A percentile compares a stretch with the other conserved stretches of the same genome.
Conservation (phyloP, 768 basidiomycete genomes). For the Lactifluus rugatus region DNA sequence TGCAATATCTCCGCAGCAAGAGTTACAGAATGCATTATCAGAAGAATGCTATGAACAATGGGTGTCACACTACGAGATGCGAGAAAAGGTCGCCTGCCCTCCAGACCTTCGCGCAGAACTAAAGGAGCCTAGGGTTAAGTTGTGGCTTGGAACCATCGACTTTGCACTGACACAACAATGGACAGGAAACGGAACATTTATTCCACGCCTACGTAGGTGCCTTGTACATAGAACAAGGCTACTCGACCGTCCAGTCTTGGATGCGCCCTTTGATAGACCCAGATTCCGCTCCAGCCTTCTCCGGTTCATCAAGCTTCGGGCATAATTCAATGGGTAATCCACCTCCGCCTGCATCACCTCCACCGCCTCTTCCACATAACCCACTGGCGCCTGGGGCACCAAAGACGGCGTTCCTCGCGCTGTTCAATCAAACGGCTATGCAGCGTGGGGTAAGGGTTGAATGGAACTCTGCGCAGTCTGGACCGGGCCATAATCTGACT, state of each 20-base stretch:
- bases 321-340: conserved; percentile 6
- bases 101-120: background rate
- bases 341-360: conserved; percentile 29
- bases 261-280: conserved; percentile 14
- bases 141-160: background rate
- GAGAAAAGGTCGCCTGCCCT: conserved; percentile 12
- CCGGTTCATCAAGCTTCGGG: conserved; percentile 1
- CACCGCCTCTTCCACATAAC: conserved; percentile 36
- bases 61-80: conserved; percentile 13
- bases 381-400: conserved; percentile 58
- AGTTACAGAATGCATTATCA: background rate
- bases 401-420: conserved; percentile 51
- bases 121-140: background rate
- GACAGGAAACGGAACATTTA: conserved; percentile 13
- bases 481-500: conserved; percentile 56
- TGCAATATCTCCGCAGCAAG: background rate
- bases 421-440: conserved; percentile 65
- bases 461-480: conserved; percentile 50
- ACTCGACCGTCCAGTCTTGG: conserved; percentile 1
- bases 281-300: background rate
- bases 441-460: conserved; percentile 55
- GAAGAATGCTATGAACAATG: conserved; percentile 9
- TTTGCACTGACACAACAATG: background rate
- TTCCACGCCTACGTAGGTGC: conserved; percentile 18
- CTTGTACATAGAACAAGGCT: conserved; percentile 5